Evolutionary conservation across 306 rosid genomes (phyloP).

Genomic region (Oemleria cerasiformis): DNA sequence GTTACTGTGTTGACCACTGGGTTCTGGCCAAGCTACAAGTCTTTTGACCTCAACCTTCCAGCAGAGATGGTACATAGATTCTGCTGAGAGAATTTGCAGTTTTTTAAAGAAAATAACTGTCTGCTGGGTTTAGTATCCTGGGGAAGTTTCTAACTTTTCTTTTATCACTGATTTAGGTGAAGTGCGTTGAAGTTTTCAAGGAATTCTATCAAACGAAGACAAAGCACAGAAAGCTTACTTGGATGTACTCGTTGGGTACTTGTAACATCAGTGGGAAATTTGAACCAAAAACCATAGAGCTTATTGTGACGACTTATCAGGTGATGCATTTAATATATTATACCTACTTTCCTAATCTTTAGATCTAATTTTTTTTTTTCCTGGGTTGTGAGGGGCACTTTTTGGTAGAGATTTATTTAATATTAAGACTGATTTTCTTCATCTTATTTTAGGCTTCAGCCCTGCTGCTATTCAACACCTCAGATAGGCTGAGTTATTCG

Average conservation of each 20-base stretch:
- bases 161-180: constrained; percentile 30
- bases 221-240: constrained; percentile 52
- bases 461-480: constrained; percentile 46
- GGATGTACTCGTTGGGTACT: constrained; percentile 52
- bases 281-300: constrained; percentile 47
- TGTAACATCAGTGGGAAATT: constrained; percentile 50
- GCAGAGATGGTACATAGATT: constrained; percentile 41
- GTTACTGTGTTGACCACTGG: constrained; percentile 54
- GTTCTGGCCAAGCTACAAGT: constrained; percentile 56
- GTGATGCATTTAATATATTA: constrained; percentile 8
- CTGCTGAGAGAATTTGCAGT: background rate
- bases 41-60: constrained; percentile 53
- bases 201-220: constrained; percentile 52
- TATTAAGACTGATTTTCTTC: background rate
- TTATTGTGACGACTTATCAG: constrained; percentile 55
- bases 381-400: background rate
- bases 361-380: background rate
- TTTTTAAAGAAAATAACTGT: too few species aligned
- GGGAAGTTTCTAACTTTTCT: background rate
- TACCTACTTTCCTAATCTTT: constrained; percentile 1
- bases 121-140: constrained; percentile 6
- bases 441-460: constrained; percentile 67
- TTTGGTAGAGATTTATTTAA: background rate
- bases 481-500: constrained; percentile 48
- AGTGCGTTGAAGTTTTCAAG: constrained; percentile 47